Base-by-base conservation (phyloP, 306 rosid species). In the Quercus parvula region DNA sequence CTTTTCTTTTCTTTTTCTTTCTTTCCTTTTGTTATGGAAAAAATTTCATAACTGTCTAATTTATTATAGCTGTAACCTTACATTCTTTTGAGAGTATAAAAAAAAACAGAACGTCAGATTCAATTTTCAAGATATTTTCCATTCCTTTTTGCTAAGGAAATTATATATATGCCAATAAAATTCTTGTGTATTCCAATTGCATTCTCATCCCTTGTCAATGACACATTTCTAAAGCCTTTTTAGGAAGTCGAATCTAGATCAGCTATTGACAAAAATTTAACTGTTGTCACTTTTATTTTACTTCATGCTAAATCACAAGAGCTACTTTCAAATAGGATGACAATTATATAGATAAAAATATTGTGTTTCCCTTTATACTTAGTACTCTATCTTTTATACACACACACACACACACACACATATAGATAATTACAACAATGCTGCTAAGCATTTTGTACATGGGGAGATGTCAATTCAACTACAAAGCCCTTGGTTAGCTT, bases 391-490 rank as follows among this genome's bases (percentile, higher is more conserved):
- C 14, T 28, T 31, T 24, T 24, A 24, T 24, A 24, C 24, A 4
- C 1, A 33, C 0, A 33, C 0, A 33, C n/a, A n/a, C n/a, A n/a
- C n/a, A n/a, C 0, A 33, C 0, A 35, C 0, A 35, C 0, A 38
- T 6, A 38, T 6, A 6, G 2, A 38, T 38, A 38, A 38, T 38
- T 38, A 38, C 41, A 35, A 35, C 10, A 38, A 38, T 38, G 44
- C 0, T 38, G 44, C 9, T 38, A 38, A 1, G 10, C 10, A 1
- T 0, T 1, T 38, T 38, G 44, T 38, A 6, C 2, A 38, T 38
- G 0, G 2, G 10, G 10, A 38, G 10, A 38, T 38, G 9, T 6
- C 2, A 6, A 38, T 6, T 38, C 0, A 38, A 6, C 10, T 38
- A 1, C 0, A 33, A 33, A 52, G 73, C 67, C 73, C 24, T 56